A percentile compares a stretch with the other conserved stretches of the same genome.
These are phyloP conservation scores for Tanacetum coccineum DNA, from an alignment of 129 eudicot species.

Conservation along the genomic window DNA sequence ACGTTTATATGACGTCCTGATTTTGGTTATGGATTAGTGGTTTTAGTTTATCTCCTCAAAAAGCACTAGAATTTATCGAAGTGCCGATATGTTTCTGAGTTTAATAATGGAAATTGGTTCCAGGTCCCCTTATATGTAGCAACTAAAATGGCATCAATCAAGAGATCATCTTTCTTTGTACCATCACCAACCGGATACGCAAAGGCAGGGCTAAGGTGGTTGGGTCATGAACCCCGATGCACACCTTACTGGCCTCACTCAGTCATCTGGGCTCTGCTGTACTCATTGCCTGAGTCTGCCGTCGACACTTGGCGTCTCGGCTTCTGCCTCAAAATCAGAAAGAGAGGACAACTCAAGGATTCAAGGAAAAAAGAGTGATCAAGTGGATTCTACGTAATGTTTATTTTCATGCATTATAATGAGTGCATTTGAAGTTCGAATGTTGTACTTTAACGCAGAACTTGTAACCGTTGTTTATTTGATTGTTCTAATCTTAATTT, in stretches of 20 bases:
- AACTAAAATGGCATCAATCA: slow-evolving; percentile 27
- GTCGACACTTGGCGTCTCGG: slow-evolving; percentile 61
- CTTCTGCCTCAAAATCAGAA: slow-evolving; percentile 56
- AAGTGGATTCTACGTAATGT: not conserved
- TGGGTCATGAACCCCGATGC: slow-evolving; percentile 82
- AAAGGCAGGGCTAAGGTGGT: slow-evolving; percentile 60
- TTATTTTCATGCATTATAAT: not conserved
- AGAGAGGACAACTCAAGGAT: slow-evolving; percentile 71
- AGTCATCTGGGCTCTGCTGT: slow-evolving; percentile 49
- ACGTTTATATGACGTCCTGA: not conserved
- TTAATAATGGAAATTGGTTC: slow-evolving; percentile 1
- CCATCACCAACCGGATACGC: slow-evolving; percentile 44
- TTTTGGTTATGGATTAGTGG: not conserved
- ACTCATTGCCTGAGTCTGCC: slow-evolving; percentile 48
- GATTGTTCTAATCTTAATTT: not conserved
- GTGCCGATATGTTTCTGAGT: not conserved
- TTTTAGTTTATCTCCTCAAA: not conserved
- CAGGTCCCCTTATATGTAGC: slow-evolving; percentile 29
- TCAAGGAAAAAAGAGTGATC: slow-evolving; percentile 51
- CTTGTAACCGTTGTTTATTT: slow-evolving; percentile 11
- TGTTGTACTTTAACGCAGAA: slow-evolving; percentile 13
- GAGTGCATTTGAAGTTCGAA: not conserved
- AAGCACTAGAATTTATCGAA: slow-evolving; percentile 5
- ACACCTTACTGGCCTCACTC: slow-evolving; percentile 87
- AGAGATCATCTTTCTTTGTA: slow-evolving; percentile 25